phyloP scores from a whole-genome alignment of 768 basidiomycete genomes.

The Lactifluus volemus region DNA sequence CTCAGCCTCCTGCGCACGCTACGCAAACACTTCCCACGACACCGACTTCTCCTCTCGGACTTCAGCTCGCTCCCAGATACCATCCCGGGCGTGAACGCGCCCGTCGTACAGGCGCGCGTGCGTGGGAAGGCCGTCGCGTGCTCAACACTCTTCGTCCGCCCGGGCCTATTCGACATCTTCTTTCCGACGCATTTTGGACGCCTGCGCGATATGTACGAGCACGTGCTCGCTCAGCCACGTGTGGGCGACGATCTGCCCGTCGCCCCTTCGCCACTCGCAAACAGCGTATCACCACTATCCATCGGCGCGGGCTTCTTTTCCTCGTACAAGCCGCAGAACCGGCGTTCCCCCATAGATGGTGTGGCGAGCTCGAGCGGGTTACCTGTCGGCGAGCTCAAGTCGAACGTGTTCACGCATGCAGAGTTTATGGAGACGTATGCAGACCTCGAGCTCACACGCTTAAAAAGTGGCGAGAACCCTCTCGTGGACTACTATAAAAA shows the following conservation, averaged over 20 bases:
- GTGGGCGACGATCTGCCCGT: constrained; percentile 23
- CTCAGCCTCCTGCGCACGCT: constrained; percentile 78
- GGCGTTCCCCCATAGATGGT: constrained; percentile 61
- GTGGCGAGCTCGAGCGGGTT: constrained; percentile 65
- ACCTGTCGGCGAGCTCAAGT: constrained; percentile 74
- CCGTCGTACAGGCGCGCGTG: constrained; percentile 93
- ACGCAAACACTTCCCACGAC: constrained; percentile 77
- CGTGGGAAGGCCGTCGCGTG: constrained; percentile 82
- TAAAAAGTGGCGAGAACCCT: constrained; percentile 81
- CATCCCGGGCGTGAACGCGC: constrained; percentile 66
- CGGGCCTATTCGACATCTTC: constrained; percentile 97
- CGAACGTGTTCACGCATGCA: constrained; percentile 76
- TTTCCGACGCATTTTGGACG: constrained; percentile 89
- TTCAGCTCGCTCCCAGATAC: constrained; percentile 84
- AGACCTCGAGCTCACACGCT: constrained; percentile 56
- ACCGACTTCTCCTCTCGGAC: constrained; percentile 91
- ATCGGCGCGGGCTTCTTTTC: constrained; percentile 65
- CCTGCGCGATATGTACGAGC: constrained; percentile 86
- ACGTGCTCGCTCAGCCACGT: constrained; percentile 55
- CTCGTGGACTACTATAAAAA: constrained; percentile 87
- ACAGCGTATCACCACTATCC: constrained; percentile 40
- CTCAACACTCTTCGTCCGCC: constrained; percentile 82
- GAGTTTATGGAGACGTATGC: constrained; percentile 87
- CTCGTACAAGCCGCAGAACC: constrained; percentile 45
- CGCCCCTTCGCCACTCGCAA: constrained; percentile 41